Evolutionary conservation across 306 rosid species (phyloP), one percentile per base, ranked within the genome.

Genomic region (Arachis stenosperma): DNA sequence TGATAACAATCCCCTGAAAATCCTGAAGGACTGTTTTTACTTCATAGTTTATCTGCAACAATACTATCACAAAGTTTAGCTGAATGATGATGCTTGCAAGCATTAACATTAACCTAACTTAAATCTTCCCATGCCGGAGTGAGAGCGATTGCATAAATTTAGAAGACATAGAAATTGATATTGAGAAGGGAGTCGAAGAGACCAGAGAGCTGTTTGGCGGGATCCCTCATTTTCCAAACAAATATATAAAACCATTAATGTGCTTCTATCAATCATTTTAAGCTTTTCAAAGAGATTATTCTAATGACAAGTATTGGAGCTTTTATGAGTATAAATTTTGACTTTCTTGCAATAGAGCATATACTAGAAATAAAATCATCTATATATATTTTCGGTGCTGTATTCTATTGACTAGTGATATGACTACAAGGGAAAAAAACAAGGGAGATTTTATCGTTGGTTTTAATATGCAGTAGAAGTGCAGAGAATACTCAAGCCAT

Each of bases 1-100:
- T 22, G 75, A 81, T 58, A 60, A 13, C 66, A 67, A 11, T 61
- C 70, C 61, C 48, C 53, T 37, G 71, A 54, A 76, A 67, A 52
- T 66, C 72, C 42, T 54, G 79, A 55, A 27, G 15, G 7, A 43
- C 47, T 37, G 65, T 64, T 67, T 75, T 37, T 29, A 2, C 37
- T 33, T 33, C 3, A 2, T 33, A 73, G 42, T 77, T 73, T 73
- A 81, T 73, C 82, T 77, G 82, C 76, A 73, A 73, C 30, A 46
- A 37, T 5, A 57, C 30, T 55, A 55, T 68, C 33, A 77, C 53
- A 61, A n/a, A 54, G 48, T 40, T 81, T 60, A 55, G 82, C 37
- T 54, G 47, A 29, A 22, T 22, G 27, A 39, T 37, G 59, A 72
- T 67, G 52, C 64, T 52, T 55, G 55, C 69, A 73, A 36, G 50